These are phyloP conservation scores for Yarrowia yakushimensis DNA, from an alignment of 805 yeast species.

Conservation along the genomic window DNA sequence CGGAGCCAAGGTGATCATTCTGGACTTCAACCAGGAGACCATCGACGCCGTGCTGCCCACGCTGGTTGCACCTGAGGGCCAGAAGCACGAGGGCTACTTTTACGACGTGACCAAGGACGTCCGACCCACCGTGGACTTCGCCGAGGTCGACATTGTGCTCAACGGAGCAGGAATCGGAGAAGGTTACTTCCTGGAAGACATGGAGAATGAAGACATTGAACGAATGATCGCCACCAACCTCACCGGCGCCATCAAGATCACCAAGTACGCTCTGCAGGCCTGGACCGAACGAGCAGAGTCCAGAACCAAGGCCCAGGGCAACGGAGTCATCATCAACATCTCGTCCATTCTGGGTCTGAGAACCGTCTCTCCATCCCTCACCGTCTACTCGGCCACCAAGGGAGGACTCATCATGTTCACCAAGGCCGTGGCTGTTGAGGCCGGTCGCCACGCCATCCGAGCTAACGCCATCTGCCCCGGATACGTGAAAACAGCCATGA, in stretches of 20 bases:
- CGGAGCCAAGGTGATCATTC: constrained; percentile 11
- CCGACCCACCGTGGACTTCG: constrained; percentile 4
- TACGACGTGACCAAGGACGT: constrained; percentile 8
- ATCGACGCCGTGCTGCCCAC: constrained; percentile 34
- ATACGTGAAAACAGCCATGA: constrained; percentile 62
- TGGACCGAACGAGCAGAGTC: constrained; percentile 44
- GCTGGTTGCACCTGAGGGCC: neutral
- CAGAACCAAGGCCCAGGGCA: neutral
- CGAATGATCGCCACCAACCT: constrained; percentile 55
- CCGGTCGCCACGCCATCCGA: constrained; percentile 50
- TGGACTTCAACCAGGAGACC: constrained; percentile 43
- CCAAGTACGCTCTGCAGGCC: constrained; percentile 50
- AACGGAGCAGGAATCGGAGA: constrained; percentile 62
- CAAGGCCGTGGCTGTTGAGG: constrained; percentile 54
- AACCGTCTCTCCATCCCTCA: constrained; percentile 51
- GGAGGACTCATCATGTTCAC: constrained; percentile 67
- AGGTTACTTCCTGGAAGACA: constrained; percentile 45
- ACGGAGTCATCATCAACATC: constrained; percentile 52
- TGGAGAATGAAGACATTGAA: constrained; percentile 44
- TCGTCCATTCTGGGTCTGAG: constrained; percentile 59
- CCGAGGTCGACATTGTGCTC: constrained; percentile 45
- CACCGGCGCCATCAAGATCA: constrained; percentile 55
- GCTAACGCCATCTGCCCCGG: constrained; percentile 74
- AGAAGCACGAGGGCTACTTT: constrained; percentile 1
- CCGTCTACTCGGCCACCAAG: constrained; percentile 67